Evolutionary conservation across 805 yeast species (phyloP).

Genomic region (Sugiyamaella floridensis): DNA sequence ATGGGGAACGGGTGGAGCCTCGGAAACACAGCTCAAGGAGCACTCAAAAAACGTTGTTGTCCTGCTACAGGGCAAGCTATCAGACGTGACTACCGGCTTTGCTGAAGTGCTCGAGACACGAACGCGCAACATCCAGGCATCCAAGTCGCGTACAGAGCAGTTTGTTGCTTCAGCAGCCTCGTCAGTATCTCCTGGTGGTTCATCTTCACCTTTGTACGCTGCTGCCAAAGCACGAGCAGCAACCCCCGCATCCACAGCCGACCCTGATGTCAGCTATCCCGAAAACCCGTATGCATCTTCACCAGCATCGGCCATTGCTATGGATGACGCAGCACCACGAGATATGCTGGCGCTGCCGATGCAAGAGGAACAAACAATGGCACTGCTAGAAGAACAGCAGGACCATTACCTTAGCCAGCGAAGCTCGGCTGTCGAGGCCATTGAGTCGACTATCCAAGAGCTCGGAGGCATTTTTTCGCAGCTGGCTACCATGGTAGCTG

Average conservation of each 20-base stretch:
- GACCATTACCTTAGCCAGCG: slow-evolving; percentile 72
- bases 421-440: slow-evolving; percentile 87
- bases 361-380: slow-evolving; percentile 74
- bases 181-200: slow-evolving; percentile 15
- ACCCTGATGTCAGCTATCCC: slow-evolving; percentile 4
- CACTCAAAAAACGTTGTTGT: slow-evolving; percentile 84
- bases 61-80: slow-evolving; percentile 79
- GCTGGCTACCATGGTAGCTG: slow-evolving; percentile 94
- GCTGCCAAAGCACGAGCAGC: slow-evolving; percentile 11
- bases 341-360: slow-evolving; percentile 62
- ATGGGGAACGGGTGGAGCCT: slow-evolving; percentile 23
- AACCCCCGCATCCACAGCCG: slow-evolving; percentile 7
- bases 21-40: slow-evolving; percentile 54
- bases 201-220: slow-evolving; percentile 32
- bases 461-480: slow-evolving; percentile 93
- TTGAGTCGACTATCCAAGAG: slow-evolving; percentile 94
- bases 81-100: slow-evolving; percentile 87
- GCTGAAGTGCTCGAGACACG: slow-evolving; percentile 82
- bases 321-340: background rate
- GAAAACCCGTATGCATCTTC: slow-evolving; percentile 22
- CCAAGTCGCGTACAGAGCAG: slow-evolving; percentile 77
- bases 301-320: background rate
- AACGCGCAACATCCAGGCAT: slow-evolving; percentile 73
- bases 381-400: slow-evolving; percentile 79
- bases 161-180: slow-evolving; percentile 48